Evolutionary conservation across 176 grass and related monocot species (phyloP).

Genomic region (Carex pumila): DNA sequence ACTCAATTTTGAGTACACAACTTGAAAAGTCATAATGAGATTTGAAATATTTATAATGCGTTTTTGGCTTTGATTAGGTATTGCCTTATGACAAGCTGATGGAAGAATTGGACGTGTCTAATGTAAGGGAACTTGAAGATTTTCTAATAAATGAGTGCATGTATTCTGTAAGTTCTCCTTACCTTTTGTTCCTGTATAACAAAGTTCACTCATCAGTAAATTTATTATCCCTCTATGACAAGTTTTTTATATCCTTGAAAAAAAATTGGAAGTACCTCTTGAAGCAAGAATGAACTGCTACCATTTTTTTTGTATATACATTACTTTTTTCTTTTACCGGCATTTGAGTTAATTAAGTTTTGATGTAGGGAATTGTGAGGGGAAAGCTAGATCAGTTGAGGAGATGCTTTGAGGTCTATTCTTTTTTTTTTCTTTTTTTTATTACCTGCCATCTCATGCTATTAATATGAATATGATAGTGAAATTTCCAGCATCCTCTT

Average conservation of each 20-base stretch:
- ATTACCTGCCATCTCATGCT: not conserved
- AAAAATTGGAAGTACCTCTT: not conserved
- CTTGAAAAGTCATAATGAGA: not conserved
- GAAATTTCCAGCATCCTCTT: not conserved
- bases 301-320: not conserved
- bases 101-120: conserved; percentile 95
- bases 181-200: not conserved
- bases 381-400: conserved; percentile 95
- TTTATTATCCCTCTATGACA: not conserved
- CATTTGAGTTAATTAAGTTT: not conserved
- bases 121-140: conserved; percentile 97
- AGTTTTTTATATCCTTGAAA: not conserved
- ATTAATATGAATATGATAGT: not conserved
- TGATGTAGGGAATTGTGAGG: conserved; percentile 78
- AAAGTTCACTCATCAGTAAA: not conserved
- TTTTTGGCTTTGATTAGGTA: conserved; percentile 40
- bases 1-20: not conserved
- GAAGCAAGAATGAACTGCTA: not conserved
- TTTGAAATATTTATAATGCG: conserved; percentile 10
- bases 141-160: conserved; percentile 99
- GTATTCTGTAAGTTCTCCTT: conserved; percentile 75
- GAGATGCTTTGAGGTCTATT: conserved; percentile 79
- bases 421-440: not conserved
- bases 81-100: conserved; percentile 93
- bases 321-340: not conserved